A percentile compares a stretch with the other conserved stretches of the same genome.
Evolutionary conservation across 2,329 filamentous ascomycete genomes (phyloP).

Genomic region (Phaeophleospora eucalypticola): DNA sequence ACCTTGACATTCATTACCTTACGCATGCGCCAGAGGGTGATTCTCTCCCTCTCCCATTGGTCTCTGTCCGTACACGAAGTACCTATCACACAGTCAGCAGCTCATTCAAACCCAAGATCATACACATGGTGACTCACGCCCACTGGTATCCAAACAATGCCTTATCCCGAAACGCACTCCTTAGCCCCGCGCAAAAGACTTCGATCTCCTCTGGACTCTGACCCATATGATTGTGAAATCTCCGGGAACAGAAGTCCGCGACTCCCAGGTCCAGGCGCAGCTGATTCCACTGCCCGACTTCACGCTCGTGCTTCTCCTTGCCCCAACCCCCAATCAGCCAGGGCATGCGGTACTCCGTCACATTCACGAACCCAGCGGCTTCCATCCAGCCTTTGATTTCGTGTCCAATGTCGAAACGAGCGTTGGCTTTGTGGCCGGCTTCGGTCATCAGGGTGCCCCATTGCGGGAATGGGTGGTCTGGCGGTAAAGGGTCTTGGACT

Average conservation of each 20-base stretch:
- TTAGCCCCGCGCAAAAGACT: conserved; percentile 11
- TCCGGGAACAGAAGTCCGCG: conserved; percentile 15
- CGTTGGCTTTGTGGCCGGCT: conserved; percentile 15
- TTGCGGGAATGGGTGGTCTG: conserved; percentile 15
- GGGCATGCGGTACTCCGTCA: conserved; percentile 22
- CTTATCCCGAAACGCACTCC: conserved; percentile 11
- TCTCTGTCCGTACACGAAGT: conserved; percentile 16
- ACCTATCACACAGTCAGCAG: neutral
- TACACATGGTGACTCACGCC: conserved; percentile 4
- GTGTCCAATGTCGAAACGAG: conserved; percentile 16
- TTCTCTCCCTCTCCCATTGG: too few relatives aligned
- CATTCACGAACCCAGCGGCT: conserved; percentile 25
- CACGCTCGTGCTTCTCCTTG: conserved; percentile 20
- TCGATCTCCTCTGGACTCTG: conserved; percentile 14
- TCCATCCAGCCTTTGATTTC: conserved; percentile 19
- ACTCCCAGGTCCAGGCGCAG: conserved; percentile 12
- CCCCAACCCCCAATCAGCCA: conserved; percentile 24
- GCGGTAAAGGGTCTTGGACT: conserved; percentile 12
- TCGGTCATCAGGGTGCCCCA: conserved; percentile 20
- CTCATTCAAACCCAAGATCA: neutral
- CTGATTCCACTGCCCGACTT: conserved; percentile 20
- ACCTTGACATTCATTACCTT: too few relatives aligned
- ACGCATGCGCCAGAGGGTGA: too few relatives aligned
- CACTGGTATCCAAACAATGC: conserved; percentile 12
- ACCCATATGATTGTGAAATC: conserved; percentile 11